Evolutionary conservation across 176 grass and related monocot genomes (phyloP).

Genomic region (Neostapfia colusana): DNA sequence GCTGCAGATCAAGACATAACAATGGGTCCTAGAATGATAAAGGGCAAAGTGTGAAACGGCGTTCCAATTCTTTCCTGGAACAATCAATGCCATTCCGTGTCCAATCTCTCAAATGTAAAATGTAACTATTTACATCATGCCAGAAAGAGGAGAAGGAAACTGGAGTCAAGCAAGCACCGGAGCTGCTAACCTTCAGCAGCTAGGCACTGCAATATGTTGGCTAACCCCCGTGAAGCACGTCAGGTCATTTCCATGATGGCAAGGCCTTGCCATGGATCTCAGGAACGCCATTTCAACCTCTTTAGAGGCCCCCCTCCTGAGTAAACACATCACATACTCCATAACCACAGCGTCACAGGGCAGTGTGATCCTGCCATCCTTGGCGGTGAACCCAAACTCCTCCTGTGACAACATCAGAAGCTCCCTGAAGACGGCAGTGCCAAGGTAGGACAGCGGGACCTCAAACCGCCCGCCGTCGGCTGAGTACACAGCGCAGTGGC

Average conservation of each 20-base stretch:
- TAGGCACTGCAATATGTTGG: not conserved
- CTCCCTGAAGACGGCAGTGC: slow-evolving; percentile 33
- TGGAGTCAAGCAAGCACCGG: not conserved
- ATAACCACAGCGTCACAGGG: slow-evolving; percentile 35
- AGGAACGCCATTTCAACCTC: slow-evolving; percentile 49
- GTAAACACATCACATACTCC: slow-evolving; percentile 42
- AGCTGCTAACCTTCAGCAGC: not conserved
- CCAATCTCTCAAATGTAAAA: not conserved
- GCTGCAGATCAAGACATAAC: too few species aligned
- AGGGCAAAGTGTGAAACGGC: not conserved
- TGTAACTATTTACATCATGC: not conserved
- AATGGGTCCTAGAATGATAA: too few species aligned
- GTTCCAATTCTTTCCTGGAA: not conserved
- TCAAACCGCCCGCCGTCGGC: slow-evolving; percentile 44
- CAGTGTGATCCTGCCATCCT: slow-evolving; percentile 40
- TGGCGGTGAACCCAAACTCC: slow-evolving; percentile 41
- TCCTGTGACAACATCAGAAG: slow-evolving; percentile 49
- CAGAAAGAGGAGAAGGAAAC: not conserved
- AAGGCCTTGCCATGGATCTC: not conserved
- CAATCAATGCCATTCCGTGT: not conserved
- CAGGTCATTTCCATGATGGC: not conserved
- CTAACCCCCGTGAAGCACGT: not conserved
- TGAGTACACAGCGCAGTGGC: slow-evolving; percentile 60
- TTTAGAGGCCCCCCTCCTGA: slow-evolving; percentile 32
- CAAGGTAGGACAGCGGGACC: slow-evolving; percentile 47